Evolutionary conservation across 2,329 filamentous ascomycete genomes (phyloP).

Genomic region (Emergomyces pasteurianus): DNA sequence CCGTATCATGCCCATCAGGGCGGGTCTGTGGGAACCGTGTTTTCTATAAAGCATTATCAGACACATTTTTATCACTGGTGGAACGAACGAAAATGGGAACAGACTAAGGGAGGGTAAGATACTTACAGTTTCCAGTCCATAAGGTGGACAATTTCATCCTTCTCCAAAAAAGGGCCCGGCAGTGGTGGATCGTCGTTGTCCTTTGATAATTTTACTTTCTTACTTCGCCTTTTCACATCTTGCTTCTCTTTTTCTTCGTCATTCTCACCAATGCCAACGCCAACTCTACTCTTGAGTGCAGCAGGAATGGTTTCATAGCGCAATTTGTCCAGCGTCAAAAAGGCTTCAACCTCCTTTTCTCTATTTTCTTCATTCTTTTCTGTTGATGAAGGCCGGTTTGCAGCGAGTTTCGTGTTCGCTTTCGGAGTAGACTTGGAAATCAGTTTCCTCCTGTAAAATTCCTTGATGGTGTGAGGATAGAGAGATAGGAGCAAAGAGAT

Average conservation of each 20-base stretch:
- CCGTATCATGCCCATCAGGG: slow-evolving; percentile 29
- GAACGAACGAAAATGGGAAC: not conserved
- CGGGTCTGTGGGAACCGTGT: slow-evolving; percentile 29
- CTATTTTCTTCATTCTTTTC: slow-evolving; percentile 7
- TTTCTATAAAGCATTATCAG: slow-evolving; percentile 16
- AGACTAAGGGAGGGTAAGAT: not conserved
- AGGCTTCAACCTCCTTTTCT: slow-evolving; percentile 15
- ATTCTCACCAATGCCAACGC: not conserved
- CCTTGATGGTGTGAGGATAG: slow-evolving; percentile 13
- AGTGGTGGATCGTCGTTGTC: slow-evolving; percentile 5
- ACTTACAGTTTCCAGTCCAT: slow-evolving; percentile 37
- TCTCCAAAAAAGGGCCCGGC: slow-evolving; percentile 15
- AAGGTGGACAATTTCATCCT: slow-evolving; percentile 25
- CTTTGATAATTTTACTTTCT: slow-evolving; percentile 9
- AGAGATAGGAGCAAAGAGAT: slow-evolving; percentile 8
- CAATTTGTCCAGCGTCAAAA: slow-evolving; percentile 25
- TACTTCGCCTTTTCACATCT: slow-evolving; percentile 6
- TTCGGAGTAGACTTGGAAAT: slow-evolving; percentile 7
- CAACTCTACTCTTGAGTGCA: slow-evolving; percentile 10
- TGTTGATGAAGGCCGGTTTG: not conserved
- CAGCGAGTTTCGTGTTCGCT: not conserved
- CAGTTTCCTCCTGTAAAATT: slow-evolving; percentile 13
- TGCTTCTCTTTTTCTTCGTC: not conserved
- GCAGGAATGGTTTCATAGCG: slow-evolving; percentile 26
- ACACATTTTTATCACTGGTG: not conserved